phyloP scores from a whole-genome alignment of 305 asterid genomes.

The Fraxinus sp. region DNA sequence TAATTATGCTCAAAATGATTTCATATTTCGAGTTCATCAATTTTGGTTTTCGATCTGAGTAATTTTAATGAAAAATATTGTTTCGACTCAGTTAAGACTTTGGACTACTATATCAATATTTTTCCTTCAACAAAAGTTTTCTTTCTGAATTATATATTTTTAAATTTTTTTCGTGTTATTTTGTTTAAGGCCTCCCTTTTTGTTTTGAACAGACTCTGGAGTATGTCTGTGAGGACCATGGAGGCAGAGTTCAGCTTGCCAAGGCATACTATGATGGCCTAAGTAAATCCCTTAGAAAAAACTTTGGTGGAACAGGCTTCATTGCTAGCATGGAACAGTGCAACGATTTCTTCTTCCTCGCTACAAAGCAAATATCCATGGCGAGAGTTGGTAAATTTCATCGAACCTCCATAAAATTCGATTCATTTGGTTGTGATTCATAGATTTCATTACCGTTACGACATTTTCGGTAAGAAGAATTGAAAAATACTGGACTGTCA shows the following conservation, averaged over 20 bases:
- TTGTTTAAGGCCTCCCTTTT: not conserved
- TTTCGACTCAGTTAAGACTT: not conserved
- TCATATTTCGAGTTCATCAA: too few species aligned
- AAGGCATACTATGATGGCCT: slow-evolving; percentile 48
- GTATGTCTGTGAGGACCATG: slow-evolving; percentile 45
- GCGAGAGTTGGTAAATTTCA: slow-evolving; percentile 40
- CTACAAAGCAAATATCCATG: slow-evolving; percentile 43
- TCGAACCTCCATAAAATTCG: not conserved
- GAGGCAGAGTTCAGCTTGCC: slow-evolving; percentile 51
- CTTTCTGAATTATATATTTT: not conserved
- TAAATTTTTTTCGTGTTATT: too few species aligned
- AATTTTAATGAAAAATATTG: too few species aligned
- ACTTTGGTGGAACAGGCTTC: slow-evolving; percentile 40
- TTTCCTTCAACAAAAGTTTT: too few species aligned
- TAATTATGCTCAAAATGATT: not conserved
- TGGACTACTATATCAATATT: too few species aligned
- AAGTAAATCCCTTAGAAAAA: slow-evolving; percentile 35
- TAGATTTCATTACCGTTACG: not conserved
- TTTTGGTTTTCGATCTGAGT: too few species aligned
- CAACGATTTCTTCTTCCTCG: slow-evolving; percentile 52
- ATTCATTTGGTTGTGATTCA: not conserved
- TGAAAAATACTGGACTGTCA: not conserved
- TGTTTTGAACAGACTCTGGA: slow-evolving; percentile 35
- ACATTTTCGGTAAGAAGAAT: not conserved
- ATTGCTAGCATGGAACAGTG: slow-evolving; percentile 66